Percentiles rank a stretch among this genome's conserved stretches.
These are phyloP conservation scores for Cladophialophora immunda DNA, from an alignment of 2,329 filamentous ascomycete genomes.

Conservation along the genomic window DNA sequence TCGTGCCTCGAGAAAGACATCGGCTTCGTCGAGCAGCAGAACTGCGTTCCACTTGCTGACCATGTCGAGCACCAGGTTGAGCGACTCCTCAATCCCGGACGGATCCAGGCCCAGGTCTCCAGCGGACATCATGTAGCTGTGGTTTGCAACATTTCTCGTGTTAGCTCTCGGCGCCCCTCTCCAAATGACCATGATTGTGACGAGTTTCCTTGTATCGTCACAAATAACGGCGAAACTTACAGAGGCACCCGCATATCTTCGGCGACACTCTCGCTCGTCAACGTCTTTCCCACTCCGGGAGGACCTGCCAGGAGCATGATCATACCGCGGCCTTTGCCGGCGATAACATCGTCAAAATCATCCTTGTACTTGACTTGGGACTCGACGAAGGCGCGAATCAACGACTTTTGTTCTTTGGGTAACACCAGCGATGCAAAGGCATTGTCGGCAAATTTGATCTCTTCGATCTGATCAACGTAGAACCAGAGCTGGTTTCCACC, in stretches of 20 bases:
- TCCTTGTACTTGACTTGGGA: conserved; percentile 50
- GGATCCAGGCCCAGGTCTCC: conserved; percentile 60
- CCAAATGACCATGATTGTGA: background rate
- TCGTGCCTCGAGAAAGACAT: conserved; percentile 54
- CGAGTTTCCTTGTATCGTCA: background rate
- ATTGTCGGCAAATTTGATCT: conserved; percentile 55
- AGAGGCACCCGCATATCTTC: conserved; percentile 61
- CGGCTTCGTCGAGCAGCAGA: conserved; percentile 60
- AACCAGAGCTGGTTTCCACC: conserved; percentile 44
- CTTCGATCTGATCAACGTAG: conserved; percentile 49
- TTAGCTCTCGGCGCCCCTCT: background rate
- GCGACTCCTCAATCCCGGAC: conserved; percentile 52
- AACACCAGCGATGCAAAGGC: conserved; percentile 61
- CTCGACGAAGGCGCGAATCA: conserved; percentile 58
- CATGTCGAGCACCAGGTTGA: conserved; percentile 57
- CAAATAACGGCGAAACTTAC: background rate
- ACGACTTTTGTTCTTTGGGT: conserved; percentile 56
- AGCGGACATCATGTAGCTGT: conserved; percentile 55
- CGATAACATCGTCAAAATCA: conserved; percentile 61
- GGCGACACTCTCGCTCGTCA: conserved; percentile 60
- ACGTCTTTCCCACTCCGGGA: conserved; percentile 64
- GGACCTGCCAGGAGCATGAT: conserved; percentile 57
- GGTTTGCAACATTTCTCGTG: background rate
- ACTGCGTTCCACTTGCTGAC: conserved; percentile 61
- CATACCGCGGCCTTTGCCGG: conserved; percentile 60